Percentiles rank a stretch among this genome's conserved stretches.
Evolutionary conservation across 441 rosid genomes (phyloP).

Genomic region (Eutrema salsugineum): DNA sequence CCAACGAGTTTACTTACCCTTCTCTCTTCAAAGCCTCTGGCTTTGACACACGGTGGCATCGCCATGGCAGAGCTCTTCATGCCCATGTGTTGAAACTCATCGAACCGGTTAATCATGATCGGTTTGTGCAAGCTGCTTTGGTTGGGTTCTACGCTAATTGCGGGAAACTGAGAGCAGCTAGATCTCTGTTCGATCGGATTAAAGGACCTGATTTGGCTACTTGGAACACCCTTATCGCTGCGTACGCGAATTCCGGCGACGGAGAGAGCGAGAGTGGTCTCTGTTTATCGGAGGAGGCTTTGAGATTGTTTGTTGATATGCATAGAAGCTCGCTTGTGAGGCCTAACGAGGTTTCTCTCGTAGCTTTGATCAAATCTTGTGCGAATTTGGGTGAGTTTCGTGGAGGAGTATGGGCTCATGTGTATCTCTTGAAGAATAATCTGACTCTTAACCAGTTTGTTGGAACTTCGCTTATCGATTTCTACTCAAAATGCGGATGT

Average conservation of each 20-base stretch:
- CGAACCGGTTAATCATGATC: slow-evolving; percentile 36
- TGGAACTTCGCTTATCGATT: slow-evolving; percentile 44
- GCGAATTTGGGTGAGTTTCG: slow-evolving; percentile 44
- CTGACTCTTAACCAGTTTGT: slow-evolving; percentile 45
- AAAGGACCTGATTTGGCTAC: slow-evolving; percentile 54
- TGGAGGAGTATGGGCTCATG: slow-evolving; percentile 60
- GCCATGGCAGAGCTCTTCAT: slow-evolving; percentile 50
- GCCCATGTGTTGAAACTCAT: slow-evolving; percentile 55
- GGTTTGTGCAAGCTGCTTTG: slow-evolving; percentile 51
- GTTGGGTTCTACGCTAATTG: slow-evolving; percentile 49
- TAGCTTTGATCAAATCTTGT: slow-evolving; percentile 53
- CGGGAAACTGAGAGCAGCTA: slow-evolving; percentile 46
- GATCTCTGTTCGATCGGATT: slow-evolving; percentile 49
- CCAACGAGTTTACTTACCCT: slow-evolving; percentile 61
- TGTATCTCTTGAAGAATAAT: slow-evolving; percentile 37
- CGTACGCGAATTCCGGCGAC: slow-evolving; percentile 37
- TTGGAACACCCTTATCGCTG: slow-evolving; percentile 56
- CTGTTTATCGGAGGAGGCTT: slow-evolving; percentile 23
- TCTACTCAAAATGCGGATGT: slow-evolving; percentile 51
- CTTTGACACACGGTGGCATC: slow-evolving; percentile 33
- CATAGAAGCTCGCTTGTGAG: slow-evolving; percentile 32
- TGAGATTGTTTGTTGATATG: slow-evolving; percentile 45
- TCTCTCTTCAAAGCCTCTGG: slow-evolving; percentile 63
- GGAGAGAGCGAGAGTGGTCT: not conserved
- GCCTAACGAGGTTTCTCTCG: slow-evolving; percentile 62